A percentile compares a stretch with the other conserved stretches of the same genome.
Conservation (phyloP, 176 grass and related monocot species). For the Aegilops sharonensis region DNA sequence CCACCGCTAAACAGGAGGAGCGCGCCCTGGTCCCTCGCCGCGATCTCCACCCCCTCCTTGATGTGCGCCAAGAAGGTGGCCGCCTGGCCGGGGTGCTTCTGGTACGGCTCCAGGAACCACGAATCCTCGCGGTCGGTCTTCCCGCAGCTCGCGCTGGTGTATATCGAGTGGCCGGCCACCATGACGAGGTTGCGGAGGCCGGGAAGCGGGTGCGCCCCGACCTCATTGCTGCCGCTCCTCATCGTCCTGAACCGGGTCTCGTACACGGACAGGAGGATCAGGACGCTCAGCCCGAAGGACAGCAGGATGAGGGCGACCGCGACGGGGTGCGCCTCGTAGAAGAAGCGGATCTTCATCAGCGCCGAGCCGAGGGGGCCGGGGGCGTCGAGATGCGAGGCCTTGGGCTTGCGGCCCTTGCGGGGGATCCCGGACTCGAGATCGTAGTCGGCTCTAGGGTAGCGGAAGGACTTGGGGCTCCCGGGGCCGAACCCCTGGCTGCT, state of each 20-base stretch:
- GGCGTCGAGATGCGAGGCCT: constrained; percentile 43
- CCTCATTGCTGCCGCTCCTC: constrained; percentile 26
- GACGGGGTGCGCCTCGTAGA: constrained; percentile 77
- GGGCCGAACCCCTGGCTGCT: constrained; percentile 66
- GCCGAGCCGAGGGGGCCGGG: constrained; percentile 37
- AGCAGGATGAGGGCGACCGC: constrained; percentile 59
- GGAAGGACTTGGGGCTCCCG: constrained; percentile 75
- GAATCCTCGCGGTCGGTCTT: constrained; percentile 70
- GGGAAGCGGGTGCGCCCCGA: constrained; percentile 45
- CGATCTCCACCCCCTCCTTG: constrained; percentile 65
- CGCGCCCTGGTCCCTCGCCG: constrained; percentile 50
- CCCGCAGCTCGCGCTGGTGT: constrained; percentile 63
- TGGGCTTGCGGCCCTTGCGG: constrained; percentile 58
- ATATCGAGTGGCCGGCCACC: constrained; percentile 91
- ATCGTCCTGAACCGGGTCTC: constrained; percentile 67
- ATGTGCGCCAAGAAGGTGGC: constrained; percentile 86
- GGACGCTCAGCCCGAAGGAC: constrained; percentile 53
- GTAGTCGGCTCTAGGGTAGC: constrained; percentile 72
- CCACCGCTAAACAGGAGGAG: constrained; percentile 90
- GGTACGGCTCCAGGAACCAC: constrained; percentile 85
- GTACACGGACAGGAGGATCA: constrained; percentile 66
- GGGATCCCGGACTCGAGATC: constrained; percentile 67
- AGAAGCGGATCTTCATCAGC: constrained; percentile 29
- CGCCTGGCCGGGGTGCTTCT: constrained; percentile 79
- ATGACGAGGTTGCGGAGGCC: constrained; percentile 73